Base-by-base conservation (phyloP, 176 grass and related monocot genomes). In the Chrysopogon serrulatus region DNA sequence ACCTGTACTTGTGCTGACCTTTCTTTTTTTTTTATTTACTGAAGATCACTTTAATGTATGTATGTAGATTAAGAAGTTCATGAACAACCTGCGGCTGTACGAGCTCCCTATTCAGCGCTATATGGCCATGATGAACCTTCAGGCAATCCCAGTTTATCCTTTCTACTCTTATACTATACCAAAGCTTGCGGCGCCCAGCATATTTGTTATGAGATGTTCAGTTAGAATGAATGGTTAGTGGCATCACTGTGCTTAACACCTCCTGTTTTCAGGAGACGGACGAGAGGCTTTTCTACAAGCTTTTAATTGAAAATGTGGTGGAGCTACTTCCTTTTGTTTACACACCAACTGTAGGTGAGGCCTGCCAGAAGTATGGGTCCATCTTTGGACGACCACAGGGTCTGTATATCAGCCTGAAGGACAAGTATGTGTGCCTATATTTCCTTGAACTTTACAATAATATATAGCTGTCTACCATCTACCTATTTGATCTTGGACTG, bases 291-390 rank as follows among this genome's bases (percentile, higher is more conserved):
- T 99, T 99, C 91, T 99, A 99, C 84, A 96, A 90, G 86, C 87
- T 99, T 83, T 76, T 99, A 73, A 96, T 99, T 63, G 94, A 99
- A 89, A 96, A 99, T 82, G 97, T 99, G 66, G 97, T 92, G 90
- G 97, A 99, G 78, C 77, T 99, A 65, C 89, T 99, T 64, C 97
- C 97, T 39, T 90, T 92, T 74, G 93, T 99, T 56, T 99, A 99
- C 84, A 99, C 97, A 70, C 97, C 97, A 35, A 96, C 93, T 68
- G 97, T 99, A 16, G 97, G 97, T 27, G 97, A 99, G 81, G 97
- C 97, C n/a, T 99, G 97, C 88, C 93, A 99, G 88, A 99, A 99
- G 56, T 99, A 99, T 88, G 97, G 97, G 14, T 96, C 83, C 87
- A 99, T 99, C 68, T 96, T 96, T 71, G 76, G 87, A 73, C 86